Evolutionary conservation across 108 stramenopile genomes (phyloP), one percentile per base, ranked within the genome.

Genomic region (Cyclotella baltica): DNA sequence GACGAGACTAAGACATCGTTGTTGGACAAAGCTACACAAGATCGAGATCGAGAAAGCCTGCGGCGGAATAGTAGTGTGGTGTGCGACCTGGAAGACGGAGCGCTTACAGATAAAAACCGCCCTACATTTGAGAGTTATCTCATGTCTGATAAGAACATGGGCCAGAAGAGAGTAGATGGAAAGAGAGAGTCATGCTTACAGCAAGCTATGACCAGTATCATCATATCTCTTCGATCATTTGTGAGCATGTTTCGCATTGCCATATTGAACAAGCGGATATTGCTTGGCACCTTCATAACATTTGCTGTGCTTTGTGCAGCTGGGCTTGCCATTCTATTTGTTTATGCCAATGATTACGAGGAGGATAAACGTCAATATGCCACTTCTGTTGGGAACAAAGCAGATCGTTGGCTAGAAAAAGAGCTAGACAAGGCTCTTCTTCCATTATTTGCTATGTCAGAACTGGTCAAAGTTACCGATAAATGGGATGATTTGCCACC

Each of bases 371-470:
- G 1, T 6, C 18, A 2, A 48, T 16, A 48, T 48, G 2, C 47
- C 47, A 48, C n/a, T 16, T 16, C 18, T 48, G 19, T 48, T n/a
- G 47, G 19, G n/a, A 6, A 48, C 47, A 48, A 48, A 48, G 47
- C 47, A n/a, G 47, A 48, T 6, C 47, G 47, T 48, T 48, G 47
- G 47, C 47, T 48, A 16, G 47, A 48, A 48, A 48, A 48, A 48
- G 47, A 48, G 47, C 18, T 48, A 2, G 2, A 16, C 2, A 48
- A 48, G 47, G 2, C 47, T 48, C 47, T 48, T 48, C 47, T 48
- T 6, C 47, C 47, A 4, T 48, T 48, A n/a, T 48, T 48, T 48
- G 47, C 47, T 1, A 48, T 48, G 47, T 48, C 47, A 4, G 47
- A 48, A n/a, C 47, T 48, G 18, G 47, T 48, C 6, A 48, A 48